Percentiles rank a stretch among this genome's conserved stretches.
Conservation (phyloP, 2,329 filamentous ascomycete species). For the Monilinia laxa region DNA sequence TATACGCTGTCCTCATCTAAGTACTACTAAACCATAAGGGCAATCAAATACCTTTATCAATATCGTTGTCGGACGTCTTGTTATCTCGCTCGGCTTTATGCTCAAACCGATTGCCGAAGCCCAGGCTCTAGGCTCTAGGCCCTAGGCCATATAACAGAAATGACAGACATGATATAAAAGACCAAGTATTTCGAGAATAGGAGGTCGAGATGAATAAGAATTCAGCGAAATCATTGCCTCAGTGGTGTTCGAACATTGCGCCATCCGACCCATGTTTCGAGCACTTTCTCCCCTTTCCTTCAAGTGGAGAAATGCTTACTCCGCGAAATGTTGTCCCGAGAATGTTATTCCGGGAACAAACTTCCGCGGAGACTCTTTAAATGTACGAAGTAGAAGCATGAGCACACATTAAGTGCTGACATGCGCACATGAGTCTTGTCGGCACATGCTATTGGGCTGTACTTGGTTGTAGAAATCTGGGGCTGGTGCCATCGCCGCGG, state of each 20-base stretch:
- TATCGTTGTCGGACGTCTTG: not conserved
- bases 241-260: not conserved
- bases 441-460: not conserved
- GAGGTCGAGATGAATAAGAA: not conserved
- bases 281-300: not conserved
- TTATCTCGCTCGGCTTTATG: not conserved
- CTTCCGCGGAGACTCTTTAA: constrained; percentile 4
- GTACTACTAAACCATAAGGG: not conserved
- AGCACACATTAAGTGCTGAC: constrained; percentile 5
- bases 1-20: not conserved
- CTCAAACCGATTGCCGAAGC: not conserved
- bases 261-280: constrained; percentile 8
- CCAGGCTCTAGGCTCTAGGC: too few species aligned
- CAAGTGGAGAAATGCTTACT: constrained; percentile 13
- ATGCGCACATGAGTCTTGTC: not conserved
- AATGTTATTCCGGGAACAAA: constrained; percentile 7
- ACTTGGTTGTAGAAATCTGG: not conserved
- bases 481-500: not conserved
- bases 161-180: not conserved
- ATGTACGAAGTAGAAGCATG: constrained; percentile 8
- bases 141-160: not conserved
- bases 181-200: not conserved
- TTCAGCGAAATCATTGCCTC: too few species aligned
- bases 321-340: constrained; percentile 12
- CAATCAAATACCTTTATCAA: not conserved